phyloP scores from a whole-genome alignment of 768 basidiomycete species.

The Goffeauzyma gilvescens region DNA sequence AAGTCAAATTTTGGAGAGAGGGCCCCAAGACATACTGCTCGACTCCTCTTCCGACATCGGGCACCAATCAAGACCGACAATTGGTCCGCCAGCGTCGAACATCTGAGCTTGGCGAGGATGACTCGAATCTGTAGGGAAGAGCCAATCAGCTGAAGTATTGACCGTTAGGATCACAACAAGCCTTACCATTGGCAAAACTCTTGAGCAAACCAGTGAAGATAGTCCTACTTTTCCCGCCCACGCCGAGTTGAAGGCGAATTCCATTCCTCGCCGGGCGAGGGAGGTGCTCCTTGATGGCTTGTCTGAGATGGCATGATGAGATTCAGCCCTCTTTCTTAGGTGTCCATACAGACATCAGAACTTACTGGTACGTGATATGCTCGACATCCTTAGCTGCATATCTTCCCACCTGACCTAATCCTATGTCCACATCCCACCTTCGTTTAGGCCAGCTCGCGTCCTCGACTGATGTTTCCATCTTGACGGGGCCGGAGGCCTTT shows the following conservation, averaged over 20 bases:
- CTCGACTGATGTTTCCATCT: conserved; percentile 7
- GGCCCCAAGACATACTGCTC: conserved; percentile 8
- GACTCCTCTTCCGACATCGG: conserved; percentile 41
- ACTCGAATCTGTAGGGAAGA: neutral
- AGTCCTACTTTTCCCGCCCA: conserved; percentile 9
- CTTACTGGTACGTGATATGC: conserved; percentile 15
- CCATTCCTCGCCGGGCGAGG: neutral
- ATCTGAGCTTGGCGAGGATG: conserved; percentile 37
- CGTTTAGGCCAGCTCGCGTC: neutral
- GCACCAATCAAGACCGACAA: conserved; percentile 89
- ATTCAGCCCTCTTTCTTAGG: neutral
- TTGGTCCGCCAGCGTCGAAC: conserved; percentile 71
- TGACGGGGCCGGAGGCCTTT: conserved; percentile 1
- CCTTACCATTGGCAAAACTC: conserved; percentile 12
- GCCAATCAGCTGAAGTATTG: conserved; percentile 5
- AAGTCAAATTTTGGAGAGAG: neutral
- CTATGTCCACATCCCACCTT: conserved; percentile 21
- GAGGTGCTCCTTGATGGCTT: conserved; percentile 5
- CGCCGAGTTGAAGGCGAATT: conserved; percentile 1
- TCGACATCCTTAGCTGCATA: conserved; percentile 8
- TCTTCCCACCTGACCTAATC: conserved; percentile 19
- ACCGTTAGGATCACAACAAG: conserved; percentile 1
- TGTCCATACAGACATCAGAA: neutral
- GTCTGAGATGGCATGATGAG: neutral
- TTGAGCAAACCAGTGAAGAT: conserved; percentile 10